Conservation (phyloP, 495 filamentous ascomycete species). For the Tuber borchii region DNA sequence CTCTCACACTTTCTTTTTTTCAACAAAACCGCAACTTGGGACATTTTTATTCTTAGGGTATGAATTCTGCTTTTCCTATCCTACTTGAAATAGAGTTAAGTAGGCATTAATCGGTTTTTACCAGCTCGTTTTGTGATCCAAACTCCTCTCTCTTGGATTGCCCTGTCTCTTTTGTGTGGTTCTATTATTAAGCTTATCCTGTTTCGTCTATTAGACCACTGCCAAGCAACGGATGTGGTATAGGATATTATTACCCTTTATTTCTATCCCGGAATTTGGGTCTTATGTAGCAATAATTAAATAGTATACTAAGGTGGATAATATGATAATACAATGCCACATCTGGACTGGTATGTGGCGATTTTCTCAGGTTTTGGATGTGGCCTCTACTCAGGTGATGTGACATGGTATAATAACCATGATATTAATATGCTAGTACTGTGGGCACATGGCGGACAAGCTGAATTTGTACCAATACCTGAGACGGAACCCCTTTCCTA, state of each 20-base stretch:
- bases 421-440: too few species aligned
- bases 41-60: slow-evolving; percentile 38
- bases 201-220: background rate
- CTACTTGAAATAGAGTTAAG: background rate
- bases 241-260: background rate
- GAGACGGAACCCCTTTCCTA: background rate
- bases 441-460: too few species aligned
- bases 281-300: background rate
- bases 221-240: background rate
- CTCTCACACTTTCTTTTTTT: background rate
- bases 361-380: background rate
- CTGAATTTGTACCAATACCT: background rate
- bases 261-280: background rate
- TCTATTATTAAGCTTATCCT: background rate
- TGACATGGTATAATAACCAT: too few species aligned
- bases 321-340: background rate
- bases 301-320: background rate
- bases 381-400: too few species aligned
- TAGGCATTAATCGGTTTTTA: background rate
- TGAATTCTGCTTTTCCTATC: slow-evolving; percentile 17
- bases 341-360: background rate
- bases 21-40: slow-evolving; percentile 7
- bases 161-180: background rate
- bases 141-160: background rate
- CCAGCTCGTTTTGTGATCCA: background rate